Evolutionary conservation across 2,329 filamentous ascomycete genomes (phyloP), one percentile per base, ranked within the genome.

Genomic region (Colletotrichum endophyticum): DNA sequence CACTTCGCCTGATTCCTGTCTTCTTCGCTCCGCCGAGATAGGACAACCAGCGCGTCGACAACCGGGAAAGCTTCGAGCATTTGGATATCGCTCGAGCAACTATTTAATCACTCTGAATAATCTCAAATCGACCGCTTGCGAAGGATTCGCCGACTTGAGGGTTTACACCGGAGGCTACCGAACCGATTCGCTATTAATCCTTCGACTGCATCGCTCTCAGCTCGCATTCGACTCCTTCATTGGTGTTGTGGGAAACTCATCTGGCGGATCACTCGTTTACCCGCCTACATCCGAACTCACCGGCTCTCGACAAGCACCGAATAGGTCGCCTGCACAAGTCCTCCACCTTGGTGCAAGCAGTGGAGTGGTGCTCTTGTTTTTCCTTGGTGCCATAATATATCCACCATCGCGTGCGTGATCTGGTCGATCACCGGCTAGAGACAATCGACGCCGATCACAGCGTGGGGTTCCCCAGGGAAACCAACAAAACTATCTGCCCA

Each of bases 401-500:
- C 72, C 66, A 77, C 66, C 75, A 57, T 62, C 70, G 73, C 63
- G 57, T 64, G 70, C 70, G 63, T 73, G 70, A 68, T 73, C 74
- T 71, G 22, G 74, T 67, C 66, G 72, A 77, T 77, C 75, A 32
- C 66, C 63, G 34, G 63, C 70, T 56, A 73, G 39, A 74, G 30
- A 71, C 59, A 36, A 25, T 70, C 66, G 25, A 66, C 75, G 75
- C 75, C 72, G 75, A 75, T 77, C 75, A 22, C n/a, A 73, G 53
- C 73, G 70, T 73, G 73, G 73, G 73, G 73, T 64, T 64, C 56
- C 25, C 25, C 49, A 49, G 27, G 61, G 22, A 64, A 71, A 62
- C 36, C 53, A 49, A 32, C 73, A 44, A 56, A 30, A 53, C 11
- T 8, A 34, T 32, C n/a, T 34, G 27, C 25, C 25, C 36, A n/a